Base-by-base conservation (phyloP, 2,329 filamentous ascomycete genomes). In the Falciphora oryzae region DNA sequence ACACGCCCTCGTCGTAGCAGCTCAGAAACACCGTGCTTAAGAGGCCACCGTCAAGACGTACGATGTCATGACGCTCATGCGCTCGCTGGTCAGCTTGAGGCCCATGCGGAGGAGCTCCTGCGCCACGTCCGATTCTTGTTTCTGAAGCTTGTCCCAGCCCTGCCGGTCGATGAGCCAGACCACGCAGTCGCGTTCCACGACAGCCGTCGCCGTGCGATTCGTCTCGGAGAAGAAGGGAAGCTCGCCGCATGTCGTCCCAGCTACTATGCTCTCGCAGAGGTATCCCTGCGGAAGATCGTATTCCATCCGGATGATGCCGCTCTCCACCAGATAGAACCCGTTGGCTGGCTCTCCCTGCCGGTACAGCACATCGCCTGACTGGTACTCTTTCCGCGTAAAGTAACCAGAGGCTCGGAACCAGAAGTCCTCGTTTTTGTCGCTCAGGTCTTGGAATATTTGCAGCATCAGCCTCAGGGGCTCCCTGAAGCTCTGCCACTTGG, bases 171-270 rank as follows among this genome's bases (percentile, higher is more conserved):
- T 84, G 67, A 89, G 77, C 95, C 95, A 99, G 7, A 89, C 86
- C 0, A 95, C 86, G 67, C 89, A 91, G 69, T 94, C 89, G 64
- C 88, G 84, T 74, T 98, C 93, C 1, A 92, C 92, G 58, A 88
- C 82, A 14, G 96, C 93, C 0, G 91, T 97, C 1, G 93, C 93
- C 4, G 93, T 98, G 25, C 95, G 85, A 63, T 86, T 82, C 1
- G 94, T 98, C 72, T 96, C 91, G 3, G 89, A 92, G 78, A 99
- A 99, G 79, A 99, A 99, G 0, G 95, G 95, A 63, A 99, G 77
- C 78, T 99, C 95, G 50, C 95, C 95, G 70, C 94, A 98, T 0
- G 95, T 97, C 1, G 95, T 95, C 22, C 95, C 95, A 0, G 93
- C 91, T 1, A 97, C 89, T 64, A 98, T 97, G 71, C 92, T 91